Evolutionary conservation across 805 yeast species (phyloP).

Genomic region (Yamadazyma akitaensis): DNA sequence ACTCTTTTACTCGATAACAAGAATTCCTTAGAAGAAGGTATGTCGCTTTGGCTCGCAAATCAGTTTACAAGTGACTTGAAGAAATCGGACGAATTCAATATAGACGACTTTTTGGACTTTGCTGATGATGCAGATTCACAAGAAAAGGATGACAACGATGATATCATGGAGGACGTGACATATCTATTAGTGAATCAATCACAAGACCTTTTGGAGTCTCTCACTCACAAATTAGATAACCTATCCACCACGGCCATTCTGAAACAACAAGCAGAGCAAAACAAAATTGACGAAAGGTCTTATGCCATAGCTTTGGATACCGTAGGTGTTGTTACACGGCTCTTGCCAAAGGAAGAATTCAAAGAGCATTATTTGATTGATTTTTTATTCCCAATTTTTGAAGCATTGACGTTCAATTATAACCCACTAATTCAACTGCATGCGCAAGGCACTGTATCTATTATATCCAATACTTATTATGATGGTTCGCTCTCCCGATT

Average conservation of each 20-base stretch:
- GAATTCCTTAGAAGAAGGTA: conserved; percentile 3
- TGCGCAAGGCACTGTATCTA: conserved; percentile 53
- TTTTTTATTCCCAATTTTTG: conserved; percentile 67
- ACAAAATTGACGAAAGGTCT: conserved; percentile 21
- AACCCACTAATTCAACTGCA: conserved; percentile 48
- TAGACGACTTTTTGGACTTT: conserved; percentile 19
- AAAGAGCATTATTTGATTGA: conserved; percentile 60
- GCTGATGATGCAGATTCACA: conserved; percentile 4
- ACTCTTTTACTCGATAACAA: background rate
- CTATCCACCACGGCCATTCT: conserved; percentile 6
- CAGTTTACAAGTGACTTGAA: conserved; percentile 7
- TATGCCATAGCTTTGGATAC: conserved; percentile 44
- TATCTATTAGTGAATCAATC: conserved; percentile 35
- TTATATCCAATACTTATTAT: conserved; percentile 42
- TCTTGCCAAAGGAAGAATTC: conserved; percentile 27
- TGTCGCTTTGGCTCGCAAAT: conserved; percentile 34
- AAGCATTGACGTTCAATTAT: conserved; percentile 58
- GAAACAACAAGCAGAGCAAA: conserved; percentile 1
- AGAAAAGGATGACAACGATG: conserved; percentile 7
- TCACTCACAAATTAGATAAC: conserved; percentile 18
- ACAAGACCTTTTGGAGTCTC: conserved; percentile 38
- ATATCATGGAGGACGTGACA: conserved; percentile 19
- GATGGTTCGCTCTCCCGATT: conserved; percentile 54
- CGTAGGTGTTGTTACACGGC: conserved; percentile 30
- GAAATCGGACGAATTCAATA: conserved; percentile 7